These are phyloP conservation scores for Rosa chinensis DNA, from an alignment of 306 rosid species.

Conservation along the genomic window DNA sequence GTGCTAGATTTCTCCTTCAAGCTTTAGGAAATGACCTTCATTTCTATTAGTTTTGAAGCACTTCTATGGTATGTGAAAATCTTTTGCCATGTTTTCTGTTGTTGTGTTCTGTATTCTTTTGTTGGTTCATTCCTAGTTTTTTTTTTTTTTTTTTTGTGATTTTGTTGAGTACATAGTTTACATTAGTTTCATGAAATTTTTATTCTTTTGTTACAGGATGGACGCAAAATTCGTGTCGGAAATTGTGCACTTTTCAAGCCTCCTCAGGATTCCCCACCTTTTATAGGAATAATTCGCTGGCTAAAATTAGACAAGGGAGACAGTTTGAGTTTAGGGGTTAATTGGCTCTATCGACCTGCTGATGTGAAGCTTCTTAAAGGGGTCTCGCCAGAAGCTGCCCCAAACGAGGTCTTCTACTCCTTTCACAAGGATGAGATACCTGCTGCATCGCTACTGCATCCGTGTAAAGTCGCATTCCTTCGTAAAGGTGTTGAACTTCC, in stretches of 20 bases:
- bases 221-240: slow-evolving; percentile 69
- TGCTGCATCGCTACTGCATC: slow-evolving; percentile 79
- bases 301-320: slow-evolving; percentile 49
- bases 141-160: neutral
- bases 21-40: neutral
- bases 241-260: slow-evolving; percentile 90
- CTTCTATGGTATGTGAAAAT: too few species aligned
- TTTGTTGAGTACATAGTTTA: neutral
- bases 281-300: slow-evolving; percentile 68
- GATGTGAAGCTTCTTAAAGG: slow-evolving; percentile 71
- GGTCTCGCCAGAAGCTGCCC: slow-evolving; percentile 62
- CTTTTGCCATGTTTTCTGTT: neutral
- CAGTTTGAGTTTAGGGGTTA: slow-evolving; percentile 56
- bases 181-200: neutral
- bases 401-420: slow-evolving; percentile 86
- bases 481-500: slow-evolving; percentile 72
- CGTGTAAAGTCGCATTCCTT: slow-evolving; percentile 91
- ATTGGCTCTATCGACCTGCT: slow-evolving; percentile 80
- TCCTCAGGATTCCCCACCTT: slow-evolving; percentile 61
- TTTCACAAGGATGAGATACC: slow-evolving; percentile 85
- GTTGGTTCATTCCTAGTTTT: neutral
- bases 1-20: neutral
- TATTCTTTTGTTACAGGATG: slow-evolving; percentile 43
- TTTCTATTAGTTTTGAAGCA: neutral
- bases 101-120: neutral